Evolutionary conservation across 2,329 filamentous ascomycete species (phyloP), one percentile per base, ranked within the genome.

Genomic region (Exophiala sp.): DNA sequence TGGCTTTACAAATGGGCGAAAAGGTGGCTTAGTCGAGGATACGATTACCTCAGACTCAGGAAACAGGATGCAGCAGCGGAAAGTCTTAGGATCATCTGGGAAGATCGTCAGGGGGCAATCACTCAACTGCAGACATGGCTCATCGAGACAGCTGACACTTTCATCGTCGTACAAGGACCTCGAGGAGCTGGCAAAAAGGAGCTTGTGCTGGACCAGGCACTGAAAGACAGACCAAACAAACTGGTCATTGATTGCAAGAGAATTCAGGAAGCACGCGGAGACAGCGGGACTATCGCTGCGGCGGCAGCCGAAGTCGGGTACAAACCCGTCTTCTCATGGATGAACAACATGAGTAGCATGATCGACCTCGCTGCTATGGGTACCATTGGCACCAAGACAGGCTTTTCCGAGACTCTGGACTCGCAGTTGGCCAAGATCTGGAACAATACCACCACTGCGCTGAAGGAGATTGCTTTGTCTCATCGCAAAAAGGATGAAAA

Each of bases 261-360:
- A 1, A 89, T 97, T 9, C 87, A 92, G 55, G 92, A 97, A 70
- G 91, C 92, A 1, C 84, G 88, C 50, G 91, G 94, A 4, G 94
- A 99, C 66, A 85, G 86, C 6, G 83, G 85, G 2, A 96, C 89
- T 0, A 96, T 99, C 64, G 83, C 83, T 56, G 85, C 87, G 38
- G 85, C 94, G 5, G 94, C 92, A 1, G 74, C 78, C 1, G 84
- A 91, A 60, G 91, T 97, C 45, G 92, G 94, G 7, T 97, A 96
- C 68, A 80, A 88, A 7, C 94, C 94, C 0, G 84, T 99, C 0
- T 99, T 99, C 69, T 95, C 89, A 0, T 97, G 91, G 89, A 88
- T 95, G 73, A 96, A 97, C 71, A 96, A 85, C 65, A 83, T 97
- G 61, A 95, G 89, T 71, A 95, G 91, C 68, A 83, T 96, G 72